Percentiles rank a stretch among this genome's conserved stretches.
Conservation (phyloP, 352 stramenopile species). For the Phytophthora foliorum region DNA sequence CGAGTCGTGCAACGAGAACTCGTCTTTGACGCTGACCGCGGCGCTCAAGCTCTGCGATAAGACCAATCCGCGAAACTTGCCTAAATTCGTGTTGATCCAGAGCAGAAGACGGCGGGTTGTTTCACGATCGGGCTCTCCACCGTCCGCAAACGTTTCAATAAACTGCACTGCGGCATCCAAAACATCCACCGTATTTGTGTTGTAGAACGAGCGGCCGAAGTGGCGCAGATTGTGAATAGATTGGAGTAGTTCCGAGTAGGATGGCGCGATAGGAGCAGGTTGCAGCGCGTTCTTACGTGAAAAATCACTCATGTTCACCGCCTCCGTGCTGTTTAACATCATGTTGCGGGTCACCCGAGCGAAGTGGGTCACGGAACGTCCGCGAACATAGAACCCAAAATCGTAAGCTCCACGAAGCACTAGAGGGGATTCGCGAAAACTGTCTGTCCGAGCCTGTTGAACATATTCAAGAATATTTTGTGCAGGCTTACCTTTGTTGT, state of each 20-base stretch:
- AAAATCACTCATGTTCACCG: background rate
- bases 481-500: constrained; percentile 26
- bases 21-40: background rate
- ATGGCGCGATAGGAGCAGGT: background rate
- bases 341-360: background rate
- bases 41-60: background rate
- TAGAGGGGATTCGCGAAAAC: background rate
- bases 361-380: background rate
- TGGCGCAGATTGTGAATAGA: background rate
- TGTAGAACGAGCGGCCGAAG: background rate
- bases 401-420: constrained; percentile 1
- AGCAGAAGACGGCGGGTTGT: background rate
- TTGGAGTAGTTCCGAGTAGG: background rate
- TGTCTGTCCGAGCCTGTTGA: constrained; percentile 4
- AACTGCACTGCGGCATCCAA: background rate
- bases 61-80: background rate
- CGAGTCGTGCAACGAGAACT: background rate
- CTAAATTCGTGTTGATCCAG: background rate
- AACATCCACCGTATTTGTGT: background rate
- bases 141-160: background rate
- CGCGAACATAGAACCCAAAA: background rate
- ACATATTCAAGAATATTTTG: constrained; percentile 35
- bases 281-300: background rate
- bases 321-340: background rate
- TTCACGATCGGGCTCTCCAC: background rate